Evolutionary conservation across 352 stramenopile species (phyloP).

Genomic region (Globisporangium nagaii): DNA sequence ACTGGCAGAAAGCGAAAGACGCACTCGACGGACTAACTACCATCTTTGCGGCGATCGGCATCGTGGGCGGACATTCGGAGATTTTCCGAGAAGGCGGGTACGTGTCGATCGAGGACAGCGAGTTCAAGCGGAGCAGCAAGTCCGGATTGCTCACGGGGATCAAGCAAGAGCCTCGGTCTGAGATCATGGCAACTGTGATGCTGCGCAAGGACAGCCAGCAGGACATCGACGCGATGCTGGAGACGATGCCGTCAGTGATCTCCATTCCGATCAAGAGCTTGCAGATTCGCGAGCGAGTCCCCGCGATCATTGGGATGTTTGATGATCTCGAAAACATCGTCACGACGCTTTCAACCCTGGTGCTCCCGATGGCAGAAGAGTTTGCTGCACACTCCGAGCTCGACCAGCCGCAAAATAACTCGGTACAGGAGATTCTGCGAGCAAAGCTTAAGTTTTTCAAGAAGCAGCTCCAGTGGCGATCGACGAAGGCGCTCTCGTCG

Average conservation of each 20-base stretch:
- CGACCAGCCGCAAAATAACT: slow-evolving; percentile 56
- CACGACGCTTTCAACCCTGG: slow-evolving; percentile 41
- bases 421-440: slow-evolving; percentile 53
- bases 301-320: slow-evolving; percentile 74
- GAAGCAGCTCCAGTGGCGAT: slow-evolving; percentile 75
- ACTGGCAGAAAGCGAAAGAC: slow-evolving; percentile 78
- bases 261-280: slow-evolving; percentile 46
- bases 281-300: slow-evolving; percentile 64
- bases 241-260: slow-evolving; percentile 7
- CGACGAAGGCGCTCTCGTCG: slow-evolving; percentile 63
- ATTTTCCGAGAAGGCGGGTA: slow-evolving; percentile 56
- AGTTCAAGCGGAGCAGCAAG: slow-evolving; percentile 18
- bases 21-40: slow-evolving; percentile 48
- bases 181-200: slow-evolving; percentile 28
- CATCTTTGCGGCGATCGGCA: slow-evolving; percentile 58
- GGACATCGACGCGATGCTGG: not conserved
- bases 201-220: not conserved
- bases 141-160: slow-evolving; percentile 27
- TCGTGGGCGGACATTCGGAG: slow-evolving; percentile 74
- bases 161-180: slow-evolving; percentile 33
- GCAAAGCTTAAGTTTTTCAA: slow-evolving; percentile 62
- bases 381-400: slow-evolving; percentile 32
- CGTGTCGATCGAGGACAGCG: slow-evolving; percentile 46
- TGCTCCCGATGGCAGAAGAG: slow-evolving; percentile 31
- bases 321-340: slow-evolving; percentile 55